Evolutionary conservation across 805 yeast genomes (phyloP).

Genomic region (Wickerhamiella qilinensis): DNA sequence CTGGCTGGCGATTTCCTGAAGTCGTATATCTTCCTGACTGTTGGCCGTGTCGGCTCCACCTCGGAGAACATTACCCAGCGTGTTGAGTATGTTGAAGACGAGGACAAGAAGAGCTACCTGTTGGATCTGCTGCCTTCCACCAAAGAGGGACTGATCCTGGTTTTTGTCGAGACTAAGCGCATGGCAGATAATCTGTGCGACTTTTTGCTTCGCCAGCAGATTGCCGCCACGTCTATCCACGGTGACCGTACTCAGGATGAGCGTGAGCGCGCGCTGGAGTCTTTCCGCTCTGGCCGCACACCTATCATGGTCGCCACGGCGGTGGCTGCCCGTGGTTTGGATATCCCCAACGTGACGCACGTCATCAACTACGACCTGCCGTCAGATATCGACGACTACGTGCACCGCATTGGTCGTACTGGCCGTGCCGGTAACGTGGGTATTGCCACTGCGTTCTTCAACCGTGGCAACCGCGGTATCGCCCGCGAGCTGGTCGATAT

Average conservation of each 20-base stretch:
- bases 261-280: conserved; percentile 93
- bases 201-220: conserved; percentile 70
- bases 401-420: conserved; percentile 99
- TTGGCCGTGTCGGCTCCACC: conserved; percentile 98
- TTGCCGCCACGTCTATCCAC: conserved; percentile 97
- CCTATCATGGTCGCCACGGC: conserved; percentile 97
- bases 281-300: conserved; percentile 82
- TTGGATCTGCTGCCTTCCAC: conserved; percentile 71
- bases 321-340: conserved; percentile 99
- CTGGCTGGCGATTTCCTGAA: conserved; percentile 94
- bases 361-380: conserved; percentile 97
- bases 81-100: conserved; percentile 79
- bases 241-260: conserved; percentile 98
- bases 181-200: conserved; percentile 95
- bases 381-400: conserved; percentile 93
- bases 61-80: conserved; percentile 96
- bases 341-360: conserved; percentile 96
- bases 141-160: conserved; percentile 73
- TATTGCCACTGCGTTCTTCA: conserved; percentile 95
- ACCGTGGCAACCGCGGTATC: conserved; percentile 84
- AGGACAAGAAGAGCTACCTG: conserved; percentile 79
- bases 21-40: conserved; percentile 89
- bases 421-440: conserved; percentile 99
- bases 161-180: conserved; percentile 96
- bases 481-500: conserved; percentile 77